Conservation (phyloP, 129 eudicot species). For the Logfia minima region DNA sequence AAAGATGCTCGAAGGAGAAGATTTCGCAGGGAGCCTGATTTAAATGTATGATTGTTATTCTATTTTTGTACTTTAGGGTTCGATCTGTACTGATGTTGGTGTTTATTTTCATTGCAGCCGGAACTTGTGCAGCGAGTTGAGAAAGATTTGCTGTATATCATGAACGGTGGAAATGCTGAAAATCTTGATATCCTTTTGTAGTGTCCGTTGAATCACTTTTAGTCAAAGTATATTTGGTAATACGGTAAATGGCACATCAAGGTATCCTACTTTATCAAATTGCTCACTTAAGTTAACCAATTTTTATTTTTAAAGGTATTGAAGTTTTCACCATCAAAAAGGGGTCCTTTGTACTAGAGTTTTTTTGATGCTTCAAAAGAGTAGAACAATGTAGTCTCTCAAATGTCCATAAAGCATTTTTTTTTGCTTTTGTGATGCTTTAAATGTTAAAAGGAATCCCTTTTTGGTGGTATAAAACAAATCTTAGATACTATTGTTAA, state of each 20-base stretch:
- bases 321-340: too few species aligned
- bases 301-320: too few species aligned
- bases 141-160: conserved; percentile 71
- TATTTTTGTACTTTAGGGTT: neutral
- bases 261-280: neutral
- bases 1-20: conserved; percentile 87
- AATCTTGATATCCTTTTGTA: conserved; percentile 64
- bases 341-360: too few species aligned
- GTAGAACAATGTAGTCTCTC: too few species aligned
- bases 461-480: too few species aligned
- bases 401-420: too few species aligned
- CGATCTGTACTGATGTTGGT: conserved; percentile 13
- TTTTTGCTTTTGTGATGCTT: too few species aligned
- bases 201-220: neutral
- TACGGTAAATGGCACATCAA: neutral
- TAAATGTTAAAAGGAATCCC: too few species aligned
- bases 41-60: conserved; percentile 52
- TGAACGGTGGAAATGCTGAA: conserved; percentile 81
- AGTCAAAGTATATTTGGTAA: neutral
- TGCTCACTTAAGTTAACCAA: too few species aligned
- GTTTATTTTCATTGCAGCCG: conserved; percentile 56
- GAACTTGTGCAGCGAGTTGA: conserved; percentile 84
- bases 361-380: too few species aligned
- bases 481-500: too few species aligned
- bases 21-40: conserved; percentile 90